Base-by-base conservation (phyloP, 176 grass and related monocot genomes). In the Neostapfia colusana region DNA sequence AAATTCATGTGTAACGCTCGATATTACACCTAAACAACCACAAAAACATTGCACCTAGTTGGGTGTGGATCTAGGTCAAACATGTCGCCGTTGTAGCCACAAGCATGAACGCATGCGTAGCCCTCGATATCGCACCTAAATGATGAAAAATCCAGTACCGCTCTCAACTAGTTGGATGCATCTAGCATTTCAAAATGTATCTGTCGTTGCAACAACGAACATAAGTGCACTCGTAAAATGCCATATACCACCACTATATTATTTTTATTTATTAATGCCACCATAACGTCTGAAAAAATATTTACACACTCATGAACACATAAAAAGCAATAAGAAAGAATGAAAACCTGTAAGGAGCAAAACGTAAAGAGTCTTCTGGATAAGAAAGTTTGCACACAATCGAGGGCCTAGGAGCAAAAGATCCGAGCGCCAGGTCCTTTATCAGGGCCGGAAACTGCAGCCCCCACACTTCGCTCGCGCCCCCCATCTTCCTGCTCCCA, bases 361-460 rank as follows among this genome's bases (percentile, higher is more conserved):
- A 10, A 24, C 8, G 1, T 5, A 11, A n/a, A 8, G 4, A 4
- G 1, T 20, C 20, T 53, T 8, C 31, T 31, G 31, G 31, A 2
- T 31, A 31, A 31, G 31, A 31, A 31, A 31, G 31, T 31, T 31
- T 3, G 3, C 31, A 2, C 31, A 31, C 31, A 2, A 31, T n/a
- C n/a, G n/a, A 3, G 31, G 38, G 38, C 4, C 1, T 41, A 1
- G 0, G 3, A 14, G 86, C 13, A 77, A 88, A 88, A 77, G 3
- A 7, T 0, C 14, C 40, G 60, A 20, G 68, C 59, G 23, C 16
- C 18, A 8, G 23, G 1, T 54, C 73, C 76, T 86, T 83, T 90
- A 90, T 90, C 76, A 65, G 59, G 65, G 10, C 50, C 53, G n/a
- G 65, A 80, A 66, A 44, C 36, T 20, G 44, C 66, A 67, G 21